Base-by-base conservation (phyloP, 2,329 filamentous ascomycete species). In the Tolypocladium capitatum region DNA sequence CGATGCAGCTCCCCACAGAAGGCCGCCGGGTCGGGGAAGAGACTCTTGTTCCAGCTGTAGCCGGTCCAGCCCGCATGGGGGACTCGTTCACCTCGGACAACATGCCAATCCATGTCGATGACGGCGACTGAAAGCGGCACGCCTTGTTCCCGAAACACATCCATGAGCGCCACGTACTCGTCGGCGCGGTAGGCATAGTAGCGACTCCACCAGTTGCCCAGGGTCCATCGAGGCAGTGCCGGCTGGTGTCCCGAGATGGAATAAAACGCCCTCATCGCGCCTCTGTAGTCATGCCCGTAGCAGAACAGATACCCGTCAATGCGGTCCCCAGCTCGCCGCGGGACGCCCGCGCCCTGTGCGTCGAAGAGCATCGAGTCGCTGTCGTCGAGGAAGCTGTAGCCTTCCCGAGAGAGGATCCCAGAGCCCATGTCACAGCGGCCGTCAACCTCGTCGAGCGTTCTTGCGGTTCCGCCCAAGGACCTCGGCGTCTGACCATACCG, bases 21-120 rank as follows among this genome's bases (percentile, higher is more conserved):
- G 0, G 54, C 62, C 4, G 64, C 61, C 0, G 79, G 79, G 24
- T 81, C 66, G 0, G 78, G 78, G 47, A 80, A 78, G 0, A 80
- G 62, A 4, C 45, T 20, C 14, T 27, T 43, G 27, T 52, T 52
- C 52, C 51, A 51, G 8, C 46, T 51, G 32, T 51, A 52, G 2
- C 52, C 52, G 2, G 52, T 54, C 52, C 47, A 65, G 0, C 63
- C 55, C 64, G n/a, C 58, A 59, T 7, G 68, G 60, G 11, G n/a
- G n/a, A n/a, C n/a, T 72, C 70, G 2, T 69, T 58, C 1, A 80
- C 76, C 40, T n/a, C n/a, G n/a, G n/a, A n/a, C n/a, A n/a, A 73
- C 58, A 60, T 83, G 80, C 80, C 79, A 83, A 57, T 82, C 80
- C 78, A 83, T 83, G 55, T 83, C 80, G 4, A 83, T 60, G 1